Conservation (phyloP, 2,329 filamentous ascomycete species). For the Colletotrichum tanaceti region DNA sequence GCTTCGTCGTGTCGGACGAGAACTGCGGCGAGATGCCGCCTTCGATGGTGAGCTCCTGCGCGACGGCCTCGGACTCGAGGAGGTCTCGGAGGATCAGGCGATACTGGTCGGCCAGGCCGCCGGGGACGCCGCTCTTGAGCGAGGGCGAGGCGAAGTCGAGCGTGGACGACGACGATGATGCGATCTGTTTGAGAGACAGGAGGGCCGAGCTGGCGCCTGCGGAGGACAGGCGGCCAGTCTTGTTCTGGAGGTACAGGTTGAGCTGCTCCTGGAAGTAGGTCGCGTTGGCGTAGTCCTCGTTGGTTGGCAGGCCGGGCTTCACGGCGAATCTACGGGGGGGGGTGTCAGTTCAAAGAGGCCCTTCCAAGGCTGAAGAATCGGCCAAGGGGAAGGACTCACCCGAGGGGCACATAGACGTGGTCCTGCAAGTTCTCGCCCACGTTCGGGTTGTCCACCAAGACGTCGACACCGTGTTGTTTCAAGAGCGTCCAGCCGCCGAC, state of each 20-base stretch:
- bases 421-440: slow-evolving; percentile 56
- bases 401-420: slow-evolving; percentile 43
- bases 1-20: slow-evolving; percentile 28
- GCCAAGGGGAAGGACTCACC: slow-evolving; percentile 1
- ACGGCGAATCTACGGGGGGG: slow-evolving; percentile 24
- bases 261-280: slow-evolving; percentile 37
- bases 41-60: slow-evolving; percentile 32
- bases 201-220: slow-evolving; percentile 33
- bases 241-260: slow-evolving; percentile 31
- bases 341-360: slow-evolving; percentile 13
- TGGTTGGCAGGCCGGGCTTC: slow-evolving; percentile 28
- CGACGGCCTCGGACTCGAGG: slow-evolving; percentile 18
- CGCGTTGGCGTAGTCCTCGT: slow-evolving; percentile 32
- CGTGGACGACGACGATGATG: too few relatives aligned
- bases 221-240: slow-evolving; percentile 31
- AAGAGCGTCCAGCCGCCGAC: slow-evolving; percentile 60
- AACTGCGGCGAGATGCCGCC: slow-evolving; percentile 38
- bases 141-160: neutral
- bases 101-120: slow-evolving; percentile 29
- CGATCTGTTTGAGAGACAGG: slow-evolving; percentile 30
- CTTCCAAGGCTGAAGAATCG: too few relatives aligned
- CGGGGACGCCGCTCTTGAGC: neutral
- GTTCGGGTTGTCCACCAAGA: slow-evolving; percentile 49
- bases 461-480: slow-evolving; percentile 45
- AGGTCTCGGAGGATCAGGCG: slow-evolving; percentile 24